Base-by-base conservation (phyloP, 352 stramenopile genomes). In the Globisporangium spinosum region DNA sequence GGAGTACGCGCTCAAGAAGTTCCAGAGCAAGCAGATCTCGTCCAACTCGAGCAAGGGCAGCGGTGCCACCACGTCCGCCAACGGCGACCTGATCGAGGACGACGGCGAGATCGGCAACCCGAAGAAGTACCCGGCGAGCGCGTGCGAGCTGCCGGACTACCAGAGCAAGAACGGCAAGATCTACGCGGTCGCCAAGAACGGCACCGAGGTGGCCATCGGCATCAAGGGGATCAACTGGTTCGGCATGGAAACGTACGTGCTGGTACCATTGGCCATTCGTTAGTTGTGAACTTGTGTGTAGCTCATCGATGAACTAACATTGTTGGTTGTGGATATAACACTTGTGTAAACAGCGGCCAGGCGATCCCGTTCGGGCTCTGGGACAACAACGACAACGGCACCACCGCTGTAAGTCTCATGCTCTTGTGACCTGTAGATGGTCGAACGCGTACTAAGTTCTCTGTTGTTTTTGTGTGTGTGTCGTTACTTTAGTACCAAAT, bases 201-300 rank as follows among this genome's bases (percentile, higher is more conserved):
- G 85, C 9, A 84, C 77, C 0, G 77, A 82, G 13, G 82, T 90
- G 17, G 55, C 77, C 0, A 67, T 93, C 15, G 47, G 72, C 20
- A 90, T 93, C 73, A 93, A 93, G 58, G 85, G 85, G 3, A 77
- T 89, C 72, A 93, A 93, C 60, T 93, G 85, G 84, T 92, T 78
- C 64, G 82, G 82, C 57, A 91, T 91, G 82, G 82, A 91, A 62
- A 87, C 80, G 53, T 85, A 77, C 63, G 82, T 65, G 25, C 6
- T 38, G 12, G 12, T 15, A 2, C 58, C 7, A 17, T 25, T 23
- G 65, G 9, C 12, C 35, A 40, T 13, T 38, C 8, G 9, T 12
- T 40, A 10, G 35, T 40, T 40, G 8, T 38, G 32, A 38, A 17
- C 13, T n/a, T 63, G 23, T 45, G 20, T 59, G 2, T 5, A 58